Conservation (phyloP, 2,329 filamentous ascomycete species). For the Aspergillus costaricaensis region DNA sequence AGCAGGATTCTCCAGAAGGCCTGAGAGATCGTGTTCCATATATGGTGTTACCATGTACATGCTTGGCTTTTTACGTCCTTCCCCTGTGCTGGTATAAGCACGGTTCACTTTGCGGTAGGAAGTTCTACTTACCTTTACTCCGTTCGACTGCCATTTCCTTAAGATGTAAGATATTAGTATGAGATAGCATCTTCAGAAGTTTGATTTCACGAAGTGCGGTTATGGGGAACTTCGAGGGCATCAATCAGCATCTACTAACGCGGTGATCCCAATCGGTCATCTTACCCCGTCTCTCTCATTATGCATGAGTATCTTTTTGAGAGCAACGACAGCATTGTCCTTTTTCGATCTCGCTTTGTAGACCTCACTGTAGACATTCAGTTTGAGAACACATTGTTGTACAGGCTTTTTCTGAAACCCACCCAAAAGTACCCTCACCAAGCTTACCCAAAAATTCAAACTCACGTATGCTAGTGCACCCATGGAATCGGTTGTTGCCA, state of each 20-base stretch:
- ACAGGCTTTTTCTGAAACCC: constrained; percentile 32
- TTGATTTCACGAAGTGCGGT: constrained; percentile 97
- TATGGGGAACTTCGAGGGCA: constrained; percentile 74
- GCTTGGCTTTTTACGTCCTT: constrained; percentile 74
- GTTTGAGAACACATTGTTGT: neutral
- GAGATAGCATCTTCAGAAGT: constrained; percentile 90
- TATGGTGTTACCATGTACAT: constrained; percentile 99
- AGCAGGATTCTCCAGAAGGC: constrained; percentile 89
- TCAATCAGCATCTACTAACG: constrained; percentile 17
- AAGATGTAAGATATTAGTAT: constrained; percentile 80
- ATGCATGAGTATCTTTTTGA: constrained; percentile 99
- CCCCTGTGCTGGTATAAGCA: constrained; percentile 51
- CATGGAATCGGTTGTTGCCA: constrained; percentile 66
- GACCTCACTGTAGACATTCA: constrained; percentile 65
- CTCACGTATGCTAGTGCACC: constrained; percentile 66
- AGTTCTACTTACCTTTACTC: constrained; percentile 55
- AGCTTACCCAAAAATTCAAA: constrained; percentile 57
- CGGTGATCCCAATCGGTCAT: neutral
- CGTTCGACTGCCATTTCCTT: constrained; percentile 96
- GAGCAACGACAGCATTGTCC: constrained; percentile 73
- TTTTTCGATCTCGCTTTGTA: constrained; percentile 81
- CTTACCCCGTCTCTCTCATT: constrained; percentile 94
- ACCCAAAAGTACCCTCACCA: constrained; percentile 95
- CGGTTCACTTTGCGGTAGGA: neutral
- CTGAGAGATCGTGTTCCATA: constrained; percentile 98